Evolutionary conservation across 2,329 filamentous ascomycete species (phyloP), one percentile per base, ranked within the genome.

Genomic region (Tolypocladium capitatum): DNA sequence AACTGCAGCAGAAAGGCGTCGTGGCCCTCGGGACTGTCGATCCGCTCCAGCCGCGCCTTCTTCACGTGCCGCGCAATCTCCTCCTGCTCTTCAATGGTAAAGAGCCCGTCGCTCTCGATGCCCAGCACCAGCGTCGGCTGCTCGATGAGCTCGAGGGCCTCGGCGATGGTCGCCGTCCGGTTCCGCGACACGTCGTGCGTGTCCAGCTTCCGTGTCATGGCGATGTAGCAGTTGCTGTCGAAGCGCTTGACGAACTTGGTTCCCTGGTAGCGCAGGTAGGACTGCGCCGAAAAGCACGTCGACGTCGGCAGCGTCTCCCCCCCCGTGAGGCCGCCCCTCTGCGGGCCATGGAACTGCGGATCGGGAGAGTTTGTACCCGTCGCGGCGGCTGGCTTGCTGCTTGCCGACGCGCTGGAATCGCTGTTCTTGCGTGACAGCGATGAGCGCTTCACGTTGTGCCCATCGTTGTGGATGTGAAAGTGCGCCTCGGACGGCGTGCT

Each of bases 191-290:
- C 81, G 63, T 98, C 92, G 65, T 98, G 92, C 0, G 92, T 97
- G 63, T 98, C 92, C 16, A 98, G 78, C 67, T 98, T 98, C 59
- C 92, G 84, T 5, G 92, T 97, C 66, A 98, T 96, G 55, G 92
- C 90, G 56, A 98, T 97, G 70, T 98, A 98, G 70, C 92, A 98
- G 65, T 98, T 98, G 59, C 89, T 87, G 66, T 98, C 92, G 64
- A 97, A 98, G 10, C 92, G 85, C 65, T 86, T 89, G 58, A 97
- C 92, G 58, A 98, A 98, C 66, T 98, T 98, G 58, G 84, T 79
- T 48, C 89, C 91, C 67, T 98, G 92, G 66, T 98, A 98, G 20
- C 92, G 85, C 40, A 98, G 78, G 66, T 98, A 98, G 0, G 90
- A 96, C 64, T 98, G 92, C 1, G 92, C 92, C 0, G 92, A 97